Conservation (phyloP, 129 eudicot genomes). For the Solidago caesia region DNA sequence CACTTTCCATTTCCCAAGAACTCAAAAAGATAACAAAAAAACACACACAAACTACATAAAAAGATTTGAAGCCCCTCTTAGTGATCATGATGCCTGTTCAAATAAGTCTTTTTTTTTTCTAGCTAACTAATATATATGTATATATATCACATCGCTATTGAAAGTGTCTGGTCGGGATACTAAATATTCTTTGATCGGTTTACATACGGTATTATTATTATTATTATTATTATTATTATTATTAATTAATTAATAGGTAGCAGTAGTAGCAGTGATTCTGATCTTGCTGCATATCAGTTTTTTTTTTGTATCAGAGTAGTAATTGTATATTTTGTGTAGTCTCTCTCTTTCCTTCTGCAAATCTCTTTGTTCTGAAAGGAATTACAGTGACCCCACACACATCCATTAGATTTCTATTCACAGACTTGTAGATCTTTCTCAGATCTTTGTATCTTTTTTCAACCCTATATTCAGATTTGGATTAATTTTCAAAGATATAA, state of each 20-base stretch:
- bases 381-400: conserved; percentile 39
- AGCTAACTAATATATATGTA: background rate
- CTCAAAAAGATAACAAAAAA: conserved; percentile 12
- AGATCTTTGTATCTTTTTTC: conserved; percentile 33
- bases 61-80: background rate
- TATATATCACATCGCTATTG: no score
- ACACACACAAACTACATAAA: background rate
- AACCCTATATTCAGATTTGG: conserved; percentile 37
- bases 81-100: background rate
- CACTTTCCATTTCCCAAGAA: conserved; percentile 38
- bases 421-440: conserved; percentile 33
- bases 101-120: background rate
- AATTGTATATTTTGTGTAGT: conserved; percentile 15
- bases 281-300: conserved; percentile 35
- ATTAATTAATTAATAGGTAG: no score
- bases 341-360: conserved; percentile 33
- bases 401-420: conserved; percentile 31
- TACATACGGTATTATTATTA: no score
- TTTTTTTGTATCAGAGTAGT: conserved; percentile 2
- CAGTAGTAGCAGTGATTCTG: conserved; percentile 18
- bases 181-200: no score
- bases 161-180: no score
- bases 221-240: no score
- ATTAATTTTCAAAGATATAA: background rate
- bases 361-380: conserved; percentile 20